Conservation (phyloP, 2,329 filamentous ascomycete species). For the Hypoxylon sp. region DNA sequence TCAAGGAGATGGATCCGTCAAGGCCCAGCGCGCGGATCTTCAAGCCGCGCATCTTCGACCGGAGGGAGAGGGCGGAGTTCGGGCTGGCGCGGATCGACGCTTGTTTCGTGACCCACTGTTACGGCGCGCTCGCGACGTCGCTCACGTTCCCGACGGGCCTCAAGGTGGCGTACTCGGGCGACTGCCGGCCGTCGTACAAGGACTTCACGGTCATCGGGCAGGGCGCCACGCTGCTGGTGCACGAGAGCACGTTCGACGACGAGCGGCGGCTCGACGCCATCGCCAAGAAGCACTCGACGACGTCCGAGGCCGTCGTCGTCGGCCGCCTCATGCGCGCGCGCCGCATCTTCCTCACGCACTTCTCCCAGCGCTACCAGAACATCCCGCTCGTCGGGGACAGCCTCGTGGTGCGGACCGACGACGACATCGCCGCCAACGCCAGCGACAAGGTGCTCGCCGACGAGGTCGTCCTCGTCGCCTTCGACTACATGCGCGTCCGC, state of each 20-base stretch:
- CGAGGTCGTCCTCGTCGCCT: conserved; percentile 74
- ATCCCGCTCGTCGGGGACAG: conserved; percentile 60
- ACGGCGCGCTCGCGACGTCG: conserved; percentile 76
- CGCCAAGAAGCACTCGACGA: conserved; percentile 91
- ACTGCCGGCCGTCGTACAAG: conserved; percentile 81
- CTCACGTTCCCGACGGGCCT: conserved; percentile 82
- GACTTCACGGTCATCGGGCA: conserved; percentile 75
- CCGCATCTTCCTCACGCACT: conserved; percentile 88
- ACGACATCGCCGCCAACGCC: conserved; percentile 33
- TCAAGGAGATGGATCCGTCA: neutral
- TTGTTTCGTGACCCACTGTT: conserved; percentile 78
- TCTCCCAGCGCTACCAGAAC: conserved; percentile 92
- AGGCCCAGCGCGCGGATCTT: neutral
- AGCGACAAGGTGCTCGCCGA: conserved; percentile 48
- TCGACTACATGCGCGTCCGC: conserved; percentile 79
- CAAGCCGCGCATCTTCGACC: conserved; percentile 47
- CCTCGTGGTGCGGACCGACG: conserved; percentile 36
- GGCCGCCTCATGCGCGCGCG: conserved; percentile 81
- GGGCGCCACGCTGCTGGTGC: conserved; percentile 83
- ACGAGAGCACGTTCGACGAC: conserved; percentile 96
- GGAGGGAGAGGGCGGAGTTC: conserved; percentile 55
- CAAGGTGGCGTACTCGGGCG: conserved; percentile 91
- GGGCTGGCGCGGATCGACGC: conserved; percentile 73
- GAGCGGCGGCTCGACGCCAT: conserved; percentile 78
- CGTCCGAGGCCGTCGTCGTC: conserved; percentile 82